Evolutionary conservation across 169 alveolate genomes (phyloP), one percentile per base, ranked within the genome.

Genomic region (Cardiosporidium cionae): DNA sequence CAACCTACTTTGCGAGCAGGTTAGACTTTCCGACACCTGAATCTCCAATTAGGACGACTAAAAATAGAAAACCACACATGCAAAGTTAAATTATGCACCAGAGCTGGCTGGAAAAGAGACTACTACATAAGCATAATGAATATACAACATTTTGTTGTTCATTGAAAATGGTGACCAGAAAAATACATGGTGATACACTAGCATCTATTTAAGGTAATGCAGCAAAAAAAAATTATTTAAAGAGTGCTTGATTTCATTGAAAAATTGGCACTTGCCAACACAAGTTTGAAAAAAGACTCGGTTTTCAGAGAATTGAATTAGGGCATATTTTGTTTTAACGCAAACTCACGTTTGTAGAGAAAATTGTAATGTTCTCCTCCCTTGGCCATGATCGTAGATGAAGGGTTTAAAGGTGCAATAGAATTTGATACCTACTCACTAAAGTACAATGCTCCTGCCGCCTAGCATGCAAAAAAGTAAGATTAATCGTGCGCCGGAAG

Each of bases 11-110:
- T 53, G 96, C 84, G 33, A 93, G 92, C 68, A 94, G 76, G 79
- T 95, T 94, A 35, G 98, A 92, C 84, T 95, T 95, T 7, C 99
- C 98, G 23, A 95, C 98, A 52, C 97, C 97, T 7, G 98, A 91
- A 81, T 95, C 98, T 28, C 90, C 90, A n/a, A 85, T 85, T 67
- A 81, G 78, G 16, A 85, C 86, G 32, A 81, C 85, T 80, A 70
- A 31, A 6, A 1, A 22, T 23, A 34, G 63, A 7, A 54, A 31
- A 3, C 16, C 28, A 4, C 7, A 22, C n/a, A 54, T 3, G 32
- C 31, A 3, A 0, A 7, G 27, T 2, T 7, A 5, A 32, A 25
- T 3, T 4, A 28, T n/a, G 0, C 1, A 0, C 32, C 23, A 70
- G 3, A 2, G 7, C 31, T 28, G 54, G 29, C 23, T 36, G 27